Conservation (phyloP, 1,139 yeast species). For the Taphrina flavorubra region DNA sequence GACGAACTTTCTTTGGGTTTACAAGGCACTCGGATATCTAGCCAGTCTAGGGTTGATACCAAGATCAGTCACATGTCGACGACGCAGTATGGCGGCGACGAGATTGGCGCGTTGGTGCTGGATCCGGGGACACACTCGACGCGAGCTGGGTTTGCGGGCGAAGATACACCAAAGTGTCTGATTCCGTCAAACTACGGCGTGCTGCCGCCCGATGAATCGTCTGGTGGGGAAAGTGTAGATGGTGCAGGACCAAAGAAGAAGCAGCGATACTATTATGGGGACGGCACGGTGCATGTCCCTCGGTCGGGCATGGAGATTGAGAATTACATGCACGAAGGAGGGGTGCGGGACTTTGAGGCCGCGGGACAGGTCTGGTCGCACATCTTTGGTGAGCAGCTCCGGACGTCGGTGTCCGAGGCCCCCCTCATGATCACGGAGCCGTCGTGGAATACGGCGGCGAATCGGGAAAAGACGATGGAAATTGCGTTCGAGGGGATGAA, state of each 20-base stretch:
- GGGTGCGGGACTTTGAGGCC: slow-evolving; percentile 57
- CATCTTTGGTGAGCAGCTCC: slow-evolving; percentile 55
- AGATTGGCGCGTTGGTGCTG: slow-evolving; percentile 71
- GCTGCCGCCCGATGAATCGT: background rate
- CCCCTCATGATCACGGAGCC: slow-evolving; percentile 85
- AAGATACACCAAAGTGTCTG: slow-evolving; percentile 81
- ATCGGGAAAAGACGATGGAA: slow-evolving; percentile 76
- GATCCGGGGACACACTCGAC: slow-evolving; percentile 90
- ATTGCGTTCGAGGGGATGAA: slow-evolving; percentile 71
- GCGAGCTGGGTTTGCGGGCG: slow-evolving; percentile 91
- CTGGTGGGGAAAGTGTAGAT: no score
- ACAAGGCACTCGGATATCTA: no score
- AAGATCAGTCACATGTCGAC: slow-evolving; percentile 3
- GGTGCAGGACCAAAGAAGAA: slow-evolving; percentile 31
- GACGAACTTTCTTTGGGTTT: no score
- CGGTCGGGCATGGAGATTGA: slow-evolving; percentile 51
- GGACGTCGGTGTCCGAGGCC: slow-evolving; percentile 66
- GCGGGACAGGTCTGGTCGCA: slow-evolving; percentile 53
- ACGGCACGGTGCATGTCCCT: slow-evolving; percentile 51
- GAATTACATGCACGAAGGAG: slow-evolving; percentile 53
- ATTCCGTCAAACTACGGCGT: slow-evolving; percentile 62
- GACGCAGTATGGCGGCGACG: slow-evolving; percentile 43
- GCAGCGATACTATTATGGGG: slow-evolving; percentile 47
- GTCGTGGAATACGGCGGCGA: slow-evolving; percentile 75
- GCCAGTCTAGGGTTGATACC: no score